Conservation (phyloP, 371 early-diverging fungal genomes). For the Rhizomucor miehei region DNA sequence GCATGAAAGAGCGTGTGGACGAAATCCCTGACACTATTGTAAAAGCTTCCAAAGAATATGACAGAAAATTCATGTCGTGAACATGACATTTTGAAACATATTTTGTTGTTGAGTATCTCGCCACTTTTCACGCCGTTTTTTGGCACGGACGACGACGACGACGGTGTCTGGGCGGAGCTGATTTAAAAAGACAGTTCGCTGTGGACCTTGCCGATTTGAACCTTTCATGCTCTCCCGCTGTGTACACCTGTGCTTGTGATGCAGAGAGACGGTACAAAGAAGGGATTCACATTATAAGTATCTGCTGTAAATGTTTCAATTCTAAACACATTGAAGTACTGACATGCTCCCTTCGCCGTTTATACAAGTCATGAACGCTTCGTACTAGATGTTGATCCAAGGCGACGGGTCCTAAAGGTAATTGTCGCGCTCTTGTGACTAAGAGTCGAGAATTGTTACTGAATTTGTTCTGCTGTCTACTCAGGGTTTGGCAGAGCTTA, state of each 20-base stretch:
- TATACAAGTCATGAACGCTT: constrained; percentile 55
- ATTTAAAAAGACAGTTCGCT: too few species aligned
- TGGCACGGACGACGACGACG: too few species aligned
- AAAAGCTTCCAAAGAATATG: not conserved
- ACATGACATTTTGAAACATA: not conserved
- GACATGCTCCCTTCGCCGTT: constrained; percentile 10
- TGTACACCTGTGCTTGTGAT: constrained; percentile 8
- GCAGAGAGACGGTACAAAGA: constrained; percentile 38
- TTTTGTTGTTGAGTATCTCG: not conserved
- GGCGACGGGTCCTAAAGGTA: constrained; percentile 42
- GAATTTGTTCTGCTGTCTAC: not conserved
- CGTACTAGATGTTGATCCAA: constrained; percentile 51
- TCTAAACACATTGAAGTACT: not conserved
- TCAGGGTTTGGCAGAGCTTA: constrained; percentile 65
- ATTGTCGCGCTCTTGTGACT: not conserved
- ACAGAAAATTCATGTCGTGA: not conserved
- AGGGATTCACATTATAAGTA: constrained; percentile 50
- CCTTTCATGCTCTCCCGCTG: too few species aligned
- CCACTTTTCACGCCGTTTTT: too few species aligned
- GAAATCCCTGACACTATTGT: too few species aligned
- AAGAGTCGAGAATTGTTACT: not conserved
- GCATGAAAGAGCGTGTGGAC: too few species aligned
- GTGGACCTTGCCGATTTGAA: too few species aligned
- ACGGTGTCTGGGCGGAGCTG: too few species aligned
- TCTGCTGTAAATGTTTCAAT: constrained; percentile 1